Base-by-base conservation (phyloP, 768 basidiomycete genomes). In the Macrolepiota dolichaula region DNA sequence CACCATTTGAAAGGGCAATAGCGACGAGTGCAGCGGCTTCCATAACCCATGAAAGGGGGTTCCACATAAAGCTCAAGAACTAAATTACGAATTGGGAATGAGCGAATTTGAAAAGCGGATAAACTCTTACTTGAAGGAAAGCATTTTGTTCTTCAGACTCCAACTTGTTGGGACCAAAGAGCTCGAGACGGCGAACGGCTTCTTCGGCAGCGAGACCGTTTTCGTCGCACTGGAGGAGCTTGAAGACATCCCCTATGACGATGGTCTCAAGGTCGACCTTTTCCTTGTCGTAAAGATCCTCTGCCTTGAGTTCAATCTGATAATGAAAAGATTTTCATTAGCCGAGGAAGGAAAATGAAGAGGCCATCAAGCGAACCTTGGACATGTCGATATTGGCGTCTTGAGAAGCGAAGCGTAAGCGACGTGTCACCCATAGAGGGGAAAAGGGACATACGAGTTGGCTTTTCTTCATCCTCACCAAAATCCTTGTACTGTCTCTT, bases 11-110 rank as follows among this genome's bases (percentile, higher is more conserved):
- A 32, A 98, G 86, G 32, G 85, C 94, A 71, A 98, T 98, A 44
- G 96, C 95, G 66, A 95, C 94, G 40, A 95, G 81, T 7, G 93
- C 92, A 29, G 95, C 94, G 63, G 89, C 94, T 76, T 98, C 96
- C 96, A 98, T 98, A 76, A 98, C 96, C 96, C 96, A 98, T 24
- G 96, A 98, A 10, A 98, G 81, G 47, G 96, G 96, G 77, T 98
- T 98, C 96, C 96, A 98, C 96, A 98, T 98, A 85, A 98, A 98
- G 71, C 88, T 87, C 66, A 94, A 78, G 77, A 96, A 94, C 91
- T 92, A 47, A 9, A 22, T 32, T 12, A 42, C 47, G 36, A 51
- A 1, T n/a, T 5, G 57, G 53, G 61, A 37, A 42, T 4, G 3
- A 32, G 9, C 15, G 15, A 44, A 44, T 40, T 46, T 4, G 15